These are phyloP conservation scores for Candida tunisiensis DNA, from an alignment of 1,139 yeast species.

Conservation along the genomic window DNA sequence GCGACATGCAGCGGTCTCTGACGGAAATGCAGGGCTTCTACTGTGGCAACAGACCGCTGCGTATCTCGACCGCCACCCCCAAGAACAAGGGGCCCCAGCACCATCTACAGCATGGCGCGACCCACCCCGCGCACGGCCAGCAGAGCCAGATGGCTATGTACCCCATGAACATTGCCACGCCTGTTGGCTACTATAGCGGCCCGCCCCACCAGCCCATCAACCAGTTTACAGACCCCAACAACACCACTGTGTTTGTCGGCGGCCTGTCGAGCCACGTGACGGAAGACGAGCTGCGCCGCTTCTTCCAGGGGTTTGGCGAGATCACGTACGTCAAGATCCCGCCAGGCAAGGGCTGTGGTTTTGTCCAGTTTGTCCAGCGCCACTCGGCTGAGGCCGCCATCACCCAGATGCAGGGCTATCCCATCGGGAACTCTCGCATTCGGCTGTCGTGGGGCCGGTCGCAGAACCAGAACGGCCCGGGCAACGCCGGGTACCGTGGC, in stretches of 20 bases:
- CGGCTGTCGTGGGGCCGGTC: conserved; percentile 82
- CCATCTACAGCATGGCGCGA: too few species aligned
- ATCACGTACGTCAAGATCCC: conserved; percentile 81
- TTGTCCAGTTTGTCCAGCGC: conserved; percentile 64
- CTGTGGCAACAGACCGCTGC: conserved; percentile 57
- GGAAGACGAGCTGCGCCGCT: conserved; percentile 56
- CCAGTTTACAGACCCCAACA: conserved; percentile 58
- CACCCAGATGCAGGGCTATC: conserved; percentile 82
- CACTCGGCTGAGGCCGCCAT: conserved; percentile 85
- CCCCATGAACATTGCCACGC: conserved; percentile 4
- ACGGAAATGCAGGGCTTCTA: conserved; percentile 69
- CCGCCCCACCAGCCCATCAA: conserved; percentile 21
- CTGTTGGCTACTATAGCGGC: background rate
- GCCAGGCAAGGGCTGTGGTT: conserved; percentile 87
- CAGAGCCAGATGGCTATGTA: conserved; percentile 3
- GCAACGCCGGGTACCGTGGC: conserved; percentile 15
- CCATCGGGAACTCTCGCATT: conserved; percentile 72
- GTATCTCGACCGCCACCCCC: conserved; percentile 64
- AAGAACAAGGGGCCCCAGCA: conserved; percentile 25
- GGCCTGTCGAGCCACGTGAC: conserved; percentile 64
- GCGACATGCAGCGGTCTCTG: conserved; percentile 61
- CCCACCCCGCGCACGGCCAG: conserved; percentile 4
- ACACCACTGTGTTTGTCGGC: conserved; percentile 91
- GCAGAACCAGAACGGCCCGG: conserved; percentile 12
- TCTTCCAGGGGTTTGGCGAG: conserved; percentile 73